Evolutionary conservation across 2,329 filamentous ascomycete species (phyloP), one percentile per base, ranked within the genome.

Genomic region (Rhynchosporium secalis): DNA sequence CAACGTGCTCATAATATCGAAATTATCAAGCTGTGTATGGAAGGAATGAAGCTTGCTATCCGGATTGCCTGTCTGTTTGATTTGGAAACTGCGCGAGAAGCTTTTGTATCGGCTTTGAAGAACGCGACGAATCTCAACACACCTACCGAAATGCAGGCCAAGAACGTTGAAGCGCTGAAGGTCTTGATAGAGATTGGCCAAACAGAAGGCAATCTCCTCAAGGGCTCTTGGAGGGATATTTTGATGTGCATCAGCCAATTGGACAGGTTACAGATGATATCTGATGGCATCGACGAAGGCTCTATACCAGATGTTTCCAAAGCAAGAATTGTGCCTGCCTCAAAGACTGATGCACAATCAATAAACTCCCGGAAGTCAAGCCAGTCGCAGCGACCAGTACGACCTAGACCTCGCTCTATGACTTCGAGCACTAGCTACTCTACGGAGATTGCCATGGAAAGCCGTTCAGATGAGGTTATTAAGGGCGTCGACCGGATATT

Each of bases 91-190:
- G 91, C 95, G 0, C 84, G 95, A 15, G 92, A 96, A 74, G 95
- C 96, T 0, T 99, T 99, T 75, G 91, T 99, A 65, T 92, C 92
- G 1, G 93, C 92, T 6, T 80, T 99, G 64, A 91, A 93, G 63
- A 95, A 96, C 70, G 94, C 93, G 59, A 97, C 96, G 9, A 98
- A 97, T 72, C 83, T 99, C 20, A 96, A 96, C 75, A 99, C 98
- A 72, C 84, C 96, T 2, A 91, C 91, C 61, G 94, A 98, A 74
- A 96, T 99, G 83, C 87, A 92, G 73, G 89, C 91, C 4, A 98
- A 98, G 83, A 96, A 99, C 68, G 86, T 99, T 45, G 95, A 99
- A 76, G 95, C 96, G 0, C 80, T 99, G 59, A 96, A 96, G 74
- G 90, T 92, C 1, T 80, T 99, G 48, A 84, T 99, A 7, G 96